Percentiles rank a stretch among this genome's conserved stretches.
Evolutionary conservation across 495 filamentous ascomycete species (phyloP).

Genomic region (Aspergillus mulundensis): DNA sequence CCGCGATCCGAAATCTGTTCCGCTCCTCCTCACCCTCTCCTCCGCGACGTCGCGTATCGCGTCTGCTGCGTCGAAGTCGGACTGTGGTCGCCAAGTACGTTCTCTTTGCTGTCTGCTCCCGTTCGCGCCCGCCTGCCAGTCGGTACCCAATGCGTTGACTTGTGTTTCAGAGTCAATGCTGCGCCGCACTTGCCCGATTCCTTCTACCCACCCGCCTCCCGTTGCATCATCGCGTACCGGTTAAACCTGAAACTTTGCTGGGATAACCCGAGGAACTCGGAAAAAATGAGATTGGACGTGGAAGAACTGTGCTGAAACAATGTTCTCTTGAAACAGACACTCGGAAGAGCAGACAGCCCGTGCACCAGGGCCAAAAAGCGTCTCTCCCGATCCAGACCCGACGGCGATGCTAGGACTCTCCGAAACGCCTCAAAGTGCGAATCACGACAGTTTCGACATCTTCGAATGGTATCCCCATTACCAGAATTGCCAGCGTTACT

Average conservation of each 20-base stretch:
- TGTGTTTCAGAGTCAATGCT: conserved; percentile 6
- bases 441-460: conserved; percentile 61
- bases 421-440: conserved; percentile 32
- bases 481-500: conserved; percentile 88
- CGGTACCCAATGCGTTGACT: background rate
- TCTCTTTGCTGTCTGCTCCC: conserved; percentile 13
- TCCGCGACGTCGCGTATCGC: conserved; percentile 31
- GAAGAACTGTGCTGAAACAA: conserved; percentile 8
- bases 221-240: background rate
- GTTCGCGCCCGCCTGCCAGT: background rate
- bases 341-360: conserved; percentile 15
- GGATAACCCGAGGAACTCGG: background rate
- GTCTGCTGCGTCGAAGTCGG: conserved; percentile 40
- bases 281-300: background rate
- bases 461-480: conserved; percentile 93
- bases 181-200: conserved; percentile 4
- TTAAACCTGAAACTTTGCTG: background rate
- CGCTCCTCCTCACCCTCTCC: conserved; percentile 30
- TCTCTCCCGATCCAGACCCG: conserved; percentile 32
- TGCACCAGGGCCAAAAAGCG: conserved; percentile 24
- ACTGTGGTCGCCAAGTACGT: conserved; percentile 38
- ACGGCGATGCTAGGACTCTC: conserved; percentile 36
- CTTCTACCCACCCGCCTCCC: conserved; percentile 1
- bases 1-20: conserved; percentile 34
- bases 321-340: conserved; percentile 13